Evolutionary conservation across 768 basidiomycete species (phyloP).

Genomic region (Crucibulum laeve): DNA sequence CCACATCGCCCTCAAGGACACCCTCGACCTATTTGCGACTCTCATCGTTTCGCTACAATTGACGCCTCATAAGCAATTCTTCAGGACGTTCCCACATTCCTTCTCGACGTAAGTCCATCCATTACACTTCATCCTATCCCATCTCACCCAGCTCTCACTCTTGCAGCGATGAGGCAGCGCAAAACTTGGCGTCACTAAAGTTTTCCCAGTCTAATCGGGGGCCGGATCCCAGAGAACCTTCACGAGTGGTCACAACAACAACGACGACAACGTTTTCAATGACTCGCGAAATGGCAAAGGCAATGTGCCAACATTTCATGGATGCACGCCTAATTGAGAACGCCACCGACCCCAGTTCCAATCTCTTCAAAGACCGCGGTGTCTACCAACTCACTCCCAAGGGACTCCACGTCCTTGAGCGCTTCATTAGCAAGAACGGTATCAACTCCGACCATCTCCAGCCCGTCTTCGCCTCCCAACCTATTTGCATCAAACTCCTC

Average conservation of each 20-base stretch:
- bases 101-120: slow-evolving; percentile 81
- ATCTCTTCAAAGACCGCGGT: slow-evolving; percentile 96
- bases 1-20: slow-evolving; percentile 58
- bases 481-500: slow-evolving; percentile 95
- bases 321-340: slow-evolving; percentile 98
- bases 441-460: slow-evolving; percentile 93
- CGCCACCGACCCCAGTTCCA: slow-evolving; percentile 83
- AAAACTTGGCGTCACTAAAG: slow-evolving; percentile 91
- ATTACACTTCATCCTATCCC: slow-evolving; percentile 8
- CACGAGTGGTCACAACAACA: slow-evolving; percentile 97
- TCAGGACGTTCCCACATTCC: slow-evolving; percentile 89
- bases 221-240: slow-evolving; percentile 96
- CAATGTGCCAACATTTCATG: slow-evolving; percentile 99
- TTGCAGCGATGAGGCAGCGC: slow-evolving; percentile 88
- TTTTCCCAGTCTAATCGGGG: slow-evolving; percentile 99
- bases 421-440: slow-evolving; percentile 99
- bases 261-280: slow-evolving; percentile 99
- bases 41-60: slow-evolving; percentile 92
- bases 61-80: slow-evolving; percentile 89
- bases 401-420: slow-evolving; percentile 96
- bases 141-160: slow-evolving; percentile 8
- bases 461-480: slow-evolving; percentile 84
- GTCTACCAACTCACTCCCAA: slow-evolving; percentile 96
- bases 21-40: slow-evolving; percentile 96
- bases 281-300: slow-evolving; percentile 99